Evolutionary conservation across 257 asterid genomes (phyloP).

Genomic region (Fraxinus cuspidata): DNA sequence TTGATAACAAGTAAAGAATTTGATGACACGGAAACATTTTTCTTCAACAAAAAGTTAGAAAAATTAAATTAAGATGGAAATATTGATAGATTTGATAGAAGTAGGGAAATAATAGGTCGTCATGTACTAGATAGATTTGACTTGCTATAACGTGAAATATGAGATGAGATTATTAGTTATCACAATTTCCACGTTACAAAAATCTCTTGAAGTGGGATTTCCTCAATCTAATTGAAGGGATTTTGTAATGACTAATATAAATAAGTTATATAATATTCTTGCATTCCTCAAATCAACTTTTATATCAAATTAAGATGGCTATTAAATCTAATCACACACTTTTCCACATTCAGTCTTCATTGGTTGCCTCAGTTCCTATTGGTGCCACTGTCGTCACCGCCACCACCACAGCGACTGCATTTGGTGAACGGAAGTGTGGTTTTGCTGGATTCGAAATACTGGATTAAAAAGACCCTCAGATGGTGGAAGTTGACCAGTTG

Average conservation of each 20-base stretch:
- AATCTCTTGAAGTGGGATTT: too few relatives aligned
- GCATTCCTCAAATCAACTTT: background rate
- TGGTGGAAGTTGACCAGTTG: constrained; percentile 13
- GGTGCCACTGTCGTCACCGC: background rate
- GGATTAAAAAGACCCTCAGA: constrained; percentile 18
- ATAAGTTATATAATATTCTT: background rate
- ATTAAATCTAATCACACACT: background rate
- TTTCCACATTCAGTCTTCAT: background rate
- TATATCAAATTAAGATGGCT: background rate
- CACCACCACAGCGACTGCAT: background rate
- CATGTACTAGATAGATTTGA: too few relatives aligned
- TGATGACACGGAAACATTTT: too few relatives aligned
- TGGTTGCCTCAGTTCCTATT: background rate
- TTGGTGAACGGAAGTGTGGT: background rate
- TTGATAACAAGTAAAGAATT: background rate
- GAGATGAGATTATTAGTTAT: too few relatives aligned
- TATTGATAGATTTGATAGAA: too few relatives aligned
- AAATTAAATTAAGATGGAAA: too few relatives aligned
- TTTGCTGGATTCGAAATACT: background rate
- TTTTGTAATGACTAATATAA: background rate
- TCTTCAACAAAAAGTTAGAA: too few relatives aligned
- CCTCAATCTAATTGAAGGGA: too few relatives aligned
- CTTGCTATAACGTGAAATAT: too few relatives aligned
- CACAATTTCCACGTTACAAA: too few relatives aligned
- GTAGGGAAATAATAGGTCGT: too few relatives aligned